Evolutionary conservation across 1,284 basidiomycete genomes (phyloP).

Genomic region (Wallemia mellicola): DNA sequence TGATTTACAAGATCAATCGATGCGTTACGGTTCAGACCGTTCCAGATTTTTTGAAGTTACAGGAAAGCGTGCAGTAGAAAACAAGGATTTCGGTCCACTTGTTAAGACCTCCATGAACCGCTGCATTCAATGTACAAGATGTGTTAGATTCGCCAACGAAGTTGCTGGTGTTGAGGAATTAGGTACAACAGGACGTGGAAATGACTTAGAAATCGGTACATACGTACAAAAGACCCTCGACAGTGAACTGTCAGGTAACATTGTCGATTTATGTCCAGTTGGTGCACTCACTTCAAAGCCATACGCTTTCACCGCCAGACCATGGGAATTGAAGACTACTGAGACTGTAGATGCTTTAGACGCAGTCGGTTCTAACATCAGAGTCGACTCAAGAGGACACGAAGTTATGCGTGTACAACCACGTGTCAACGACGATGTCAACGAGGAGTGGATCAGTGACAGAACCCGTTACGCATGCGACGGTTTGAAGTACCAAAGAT

Average conservation of each 20-base stretch:
- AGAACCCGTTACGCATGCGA: slow-evolving; percentile 94
- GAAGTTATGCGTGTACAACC: slow-evolving; percentile 95
- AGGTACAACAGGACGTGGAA: slow-evolving; percentile 86
- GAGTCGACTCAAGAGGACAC: slow-evolving; percentile 78
- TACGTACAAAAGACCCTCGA: slow-evolving; percentile 95
- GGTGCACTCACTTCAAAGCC: slow-evolving; percentile 95
- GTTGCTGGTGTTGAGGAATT: slow-evolving; percentile 94
- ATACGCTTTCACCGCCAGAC: slow-evolving; percentile 82
- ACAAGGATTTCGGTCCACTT: slow-evolving; percentile 92
- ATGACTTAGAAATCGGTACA: slow-evolving; percentile 94
- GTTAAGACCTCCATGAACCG: slow-evolving; percentile 99
- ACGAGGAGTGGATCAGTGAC: slow-evolving; percentile 99
- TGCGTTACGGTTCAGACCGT: slow-evolving; percentile 94
- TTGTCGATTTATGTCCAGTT: slow-evolving; percentile 80
- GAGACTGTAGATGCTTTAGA: slow-evolving; percentile 95
- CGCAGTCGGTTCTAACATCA: slow-evolving; percentile 91
- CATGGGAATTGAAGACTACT: slow-evolving; percentile 97
- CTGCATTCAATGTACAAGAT: slow-evolving; percentile 98
- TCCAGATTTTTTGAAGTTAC: slow-evolving; percentile 92
- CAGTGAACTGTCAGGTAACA: slow-evolving; percentile 89
- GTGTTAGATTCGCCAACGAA: slow-evolving; percentile 95
- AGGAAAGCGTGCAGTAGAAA: slow-evolving; percentile 90
- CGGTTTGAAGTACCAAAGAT: slow-evolving; percentile 76
- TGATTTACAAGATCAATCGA: slow-evolving; percentile 96
- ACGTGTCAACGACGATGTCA: slow-evolving; percentile 85